Base-by-base conservation (phyloP, 495 filamentous ascomycete genomes). In the Podospora anserina region DNA sequence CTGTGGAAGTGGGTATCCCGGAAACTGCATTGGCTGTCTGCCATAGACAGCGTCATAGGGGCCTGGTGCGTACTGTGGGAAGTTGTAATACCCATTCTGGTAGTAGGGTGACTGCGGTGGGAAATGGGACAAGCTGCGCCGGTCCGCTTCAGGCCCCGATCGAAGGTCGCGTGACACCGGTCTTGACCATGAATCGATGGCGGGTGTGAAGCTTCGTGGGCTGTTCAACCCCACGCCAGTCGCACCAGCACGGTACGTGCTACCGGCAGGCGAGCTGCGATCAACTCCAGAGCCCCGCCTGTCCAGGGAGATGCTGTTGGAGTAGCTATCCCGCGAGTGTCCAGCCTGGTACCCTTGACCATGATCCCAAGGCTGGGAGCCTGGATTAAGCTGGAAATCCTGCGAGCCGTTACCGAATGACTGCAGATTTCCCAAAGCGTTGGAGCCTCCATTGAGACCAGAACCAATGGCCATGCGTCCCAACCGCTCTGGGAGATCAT, bases 261-360 rank as follows among this genome's bases (percentile, higher is more conserved):
- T 86, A 16, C 85, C 87, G 1, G 82, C 82, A 2, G 88, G 85
- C 4, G 88, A 89, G 28, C 69, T 63, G 60, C 75, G 76, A 56
- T 76, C 78, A 4, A 69, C 70, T 5, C 66, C 32, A 2, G 70
- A 74, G 30, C 61, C 67, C 26, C 71, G 69, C 34, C 69, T 72
- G 28, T 73, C 70, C 55, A 62, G 53, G 3, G 57, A 26, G 4
- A 30, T 5, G 23, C 59, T 68, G 23, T 64, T 66, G 16, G 53
- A 26, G 32, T 68, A 77, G 7, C 34, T 18, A 58, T 70, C 68
- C 26, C 65, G 69, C 0, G 71, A 32, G 26, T 55, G 64, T 1
- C 64, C 67, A 4, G 61, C 16, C 2, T 13, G 59, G 56, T 71
- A 73, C 11, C 66, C 71, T 3, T 74, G 59, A 0, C 76, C 76